phyloP scores from a whole-genome alignment of 106 monocot genomes.

The Alisma plantagoaquatica region DNA sequence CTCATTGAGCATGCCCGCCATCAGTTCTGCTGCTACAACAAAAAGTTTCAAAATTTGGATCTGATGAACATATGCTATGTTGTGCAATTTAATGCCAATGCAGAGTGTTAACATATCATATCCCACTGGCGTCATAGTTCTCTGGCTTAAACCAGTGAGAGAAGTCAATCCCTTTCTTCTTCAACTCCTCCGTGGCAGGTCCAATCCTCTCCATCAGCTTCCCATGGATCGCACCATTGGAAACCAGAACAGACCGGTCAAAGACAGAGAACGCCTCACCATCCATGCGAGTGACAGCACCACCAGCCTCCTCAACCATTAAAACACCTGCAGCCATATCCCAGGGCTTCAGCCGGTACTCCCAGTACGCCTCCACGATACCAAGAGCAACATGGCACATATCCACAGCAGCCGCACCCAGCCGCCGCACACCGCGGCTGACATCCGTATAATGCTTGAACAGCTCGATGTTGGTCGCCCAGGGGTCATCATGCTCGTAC shows the following conservation, averaged over 20 bases:
- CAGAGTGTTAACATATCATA: too few species aligned
- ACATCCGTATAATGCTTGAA: constrained; percentile 94
- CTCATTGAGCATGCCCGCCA: too few species aligned
- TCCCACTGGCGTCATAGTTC: too few species aligned
- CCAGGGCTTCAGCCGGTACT: constrained; percentile 99
- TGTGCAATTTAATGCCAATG: too few species aligned
- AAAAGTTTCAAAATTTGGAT: too few species aligned
- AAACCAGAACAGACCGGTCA: constrained; percentile 92
- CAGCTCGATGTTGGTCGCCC: constrained; percentile 81
- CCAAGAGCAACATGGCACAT: constrained; percentile 97
- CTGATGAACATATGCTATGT: too few species aligned
- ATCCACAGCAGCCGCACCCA: constrained; percentile 95
- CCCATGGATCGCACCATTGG: constrained; percentile 72
- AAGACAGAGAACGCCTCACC: constrained; percentile 85
- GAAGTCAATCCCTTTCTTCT: constrained; percentile 78
- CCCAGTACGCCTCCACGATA: constrained; percentile 92
- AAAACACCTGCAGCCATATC: constrained; percentile 99
- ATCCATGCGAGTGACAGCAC: constrained; percentile 86
- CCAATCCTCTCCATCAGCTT: constrained; percentile 90
- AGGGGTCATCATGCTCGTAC: constrained; percentile 98
- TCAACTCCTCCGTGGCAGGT: constrained; percentile 84
- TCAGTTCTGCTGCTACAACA: too few species aligned
- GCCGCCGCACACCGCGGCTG: constrained; percentile 97
- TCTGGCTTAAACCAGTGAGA: constrained; percentile 91
- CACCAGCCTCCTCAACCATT: constrained; percentile 99